Conservation (phyloP, 805 yeast species). For the Huiozyma naganishii region DNA sequence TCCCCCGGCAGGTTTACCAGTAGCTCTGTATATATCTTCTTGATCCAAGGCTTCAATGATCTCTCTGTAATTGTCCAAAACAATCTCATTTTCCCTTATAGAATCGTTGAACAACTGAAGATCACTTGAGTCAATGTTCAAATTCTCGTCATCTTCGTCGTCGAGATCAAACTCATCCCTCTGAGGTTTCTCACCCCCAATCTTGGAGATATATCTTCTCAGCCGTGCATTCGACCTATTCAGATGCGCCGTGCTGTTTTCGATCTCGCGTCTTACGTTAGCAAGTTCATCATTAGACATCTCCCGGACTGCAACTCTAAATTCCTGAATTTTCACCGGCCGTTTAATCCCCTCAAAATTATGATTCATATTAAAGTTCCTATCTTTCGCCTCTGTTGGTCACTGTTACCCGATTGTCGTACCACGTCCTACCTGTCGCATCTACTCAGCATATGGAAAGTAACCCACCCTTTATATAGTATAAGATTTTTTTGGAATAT, state of each 20-base stretch:
- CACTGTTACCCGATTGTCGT: too few relatives aligned
- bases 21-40: constrained; percentile 36
- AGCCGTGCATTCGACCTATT: constrained; percentile 43
- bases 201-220: constrained; percentile 31
- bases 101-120: constrained; percentile 42
- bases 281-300: constrained; percentile 37
- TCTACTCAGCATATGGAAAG: too few relatives aligned
- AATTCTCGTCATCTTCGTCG: constrained; percentile 17
- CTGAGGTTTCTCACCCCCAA: constrained; percentile 8
- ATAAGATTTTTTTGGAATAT: too few relatives aligned
- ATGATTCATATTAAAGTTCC: too few relatives aligned
- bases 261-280: constrained; percentile 26
- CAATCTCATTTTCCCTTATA: constrained; percentile 43
- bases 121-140: constrained; percentile 34
- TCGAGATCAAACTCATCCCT: constrained; percentile 29
- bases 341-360: constrained; percentile 18
- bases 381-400: too few relatives aligned
- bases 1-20: neutral
- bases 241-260: constrained; percentile 36
- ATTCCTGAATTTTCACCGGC: constrained; percentile 37
- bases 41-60: constrained; percentile 35
- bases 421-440: too few relatives aligned
- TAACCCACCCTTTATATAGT: too few relatives aligned
- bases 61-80: constrained; percentile 40
- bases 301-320: constrained; percentile 41